Evolutionary conservation across 208 protist genomes (phyloP), one percentile per base, ranked within the genome.

Genomic region (Trypanosoma cruzi): DNA sequence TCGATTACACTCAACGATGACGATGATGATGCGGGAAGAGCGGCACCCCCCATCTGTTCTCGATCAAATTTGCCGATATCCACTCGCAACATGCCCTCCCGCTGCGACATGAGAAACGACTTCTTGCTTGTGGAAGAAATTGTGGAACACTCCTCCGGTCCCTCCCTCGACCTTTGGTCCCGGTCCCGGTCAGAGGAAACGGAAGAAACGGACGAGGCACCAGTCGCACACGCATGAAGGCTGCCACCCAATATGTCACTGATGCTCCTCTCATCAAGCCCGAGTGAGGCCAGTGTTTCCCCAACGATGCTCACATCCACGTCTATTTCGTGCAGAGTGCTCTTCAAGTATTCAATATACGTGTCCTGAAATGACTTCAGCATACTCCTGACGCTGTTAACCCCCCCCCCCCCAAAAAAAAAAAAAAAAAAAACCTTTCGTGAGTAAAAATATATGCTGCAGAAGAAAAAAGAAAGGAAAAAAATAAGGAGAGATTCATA

Each of bases 301-400:
- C 70, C 79, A 50, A 92, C 83, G n/a, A 88, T 64, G 29, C n/a
- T 60, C 34, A 73, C 52, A 64, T 92, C 80, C 29, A 92, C 42
- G 49, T 77, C 75, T 13, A 31, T 64, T 16, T 63, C 62, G 1
- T 53, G 50, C 4, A 80, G 62, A 3, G 83, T 44, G 24, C 54
- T 50, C 31, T 73, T 55, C 60, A 92, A 70, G 63, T 89, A 92
- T 32, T 77, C 67, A 13, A 73, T 77, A 56, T 92, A 92, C 10
- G 77, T 67, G 50, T 86, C 86, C 31, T 88, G 76, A 13, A 71
- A 24, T 29, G 73, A 71, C 16, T 75, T 44, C 52, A 87, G 56
- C 86, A 89, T 89, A 16, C 18, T 20, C 26, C 28, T 16, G 26
- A 52, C 57, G 11, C 8, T 26, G 28, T 48, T 3, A 53, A 4